Evolutionary conservation across 2,329 filamentous ascomycete genomes (phyloP).

Genomic region (Pseudocercospora fuligena): DNA sequence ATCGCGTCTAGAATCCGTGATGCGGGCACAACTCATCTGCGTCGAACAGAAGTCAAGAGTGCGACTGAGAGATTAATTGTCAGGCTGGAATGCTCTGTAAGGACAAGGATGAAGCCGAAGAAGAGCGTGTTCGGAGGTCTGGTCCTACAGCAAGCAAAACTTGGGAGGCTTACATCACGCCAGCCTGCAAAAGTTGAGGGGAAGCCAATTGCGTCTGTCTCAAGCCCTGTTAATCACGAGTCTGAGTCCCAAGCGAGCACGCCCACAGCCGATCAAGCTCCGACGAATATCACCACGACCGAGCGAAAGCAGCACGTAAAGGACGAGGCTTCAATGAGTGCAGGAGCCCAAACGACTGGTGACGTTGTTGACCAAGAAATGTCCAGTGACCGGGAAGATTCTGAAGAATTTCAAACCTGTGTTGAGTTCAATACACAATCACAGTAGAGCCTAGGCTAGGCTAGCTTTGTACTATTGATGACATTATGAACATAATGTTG

Average conservation of each 20-base stretch:
- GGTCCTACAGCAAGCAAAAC: not conserved
- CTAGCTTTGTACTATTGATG: no score
- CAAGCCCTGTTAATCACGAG: not conserved
- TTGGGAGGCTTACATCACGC: not conserved
- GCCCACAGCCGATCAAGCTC: not conserved
- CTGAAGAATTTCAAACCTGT: constrained; percentile 12
- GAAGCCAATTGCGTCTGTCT: not conserved
- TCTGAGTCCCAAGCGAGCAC: not conserved
- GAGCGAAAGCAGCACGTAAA: no score
- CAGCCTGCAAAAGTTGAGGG: not conserved
- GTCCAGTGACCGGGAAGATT: constrained; percentile 7
- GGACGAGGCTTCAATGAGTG: not conserved
- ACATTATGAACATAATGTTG: not conserved
- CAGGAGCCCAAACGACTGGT: no score
- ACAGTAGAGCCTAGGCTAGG: not conserved
- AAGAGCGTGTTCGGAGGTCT: constrained; percentile 35
- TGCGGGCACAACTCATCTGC: constrained; percentile 72
- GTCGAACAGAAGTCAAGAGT: constrained; percentile 76
- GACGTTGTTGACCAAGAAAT: not conserved
- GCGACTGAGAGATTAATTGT: constrained; percentile 75
- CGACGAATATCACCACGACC: no score
- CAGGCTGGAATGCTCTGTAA: constrained; percentile 71
- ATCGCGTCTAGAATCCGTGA: constrained; percentile 30
- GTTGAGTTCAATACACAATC: constrained; percentile 8
- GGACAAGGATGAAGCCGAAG: constrained; percentile 58